Conservation (phyloP, 805 yeast species). For the Saturnispora diversa region DNA sequence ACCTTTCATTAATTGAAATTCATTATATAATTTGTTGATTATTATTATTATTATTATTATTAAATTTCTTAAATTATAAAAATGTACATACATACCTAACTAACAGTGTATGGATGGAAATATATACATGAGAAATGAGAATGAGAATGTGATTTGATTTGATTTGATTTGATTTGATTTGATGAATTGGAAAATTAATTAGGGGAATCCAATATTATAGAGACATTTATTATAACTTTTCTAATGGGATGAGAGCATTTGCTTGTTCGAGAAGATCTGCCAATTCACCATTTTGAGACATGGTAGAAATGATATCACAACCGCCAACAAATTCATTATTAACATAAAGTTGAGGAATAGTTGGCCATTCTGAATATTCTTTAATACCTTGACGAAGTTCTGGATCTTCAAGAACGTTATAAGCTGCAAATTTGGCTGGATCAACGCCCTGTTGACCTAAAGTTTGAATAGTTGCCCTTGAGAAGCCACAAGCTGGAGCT, state of each 20-base stretch:
- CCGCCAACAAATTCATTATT: slow-evolving; percentile 93
- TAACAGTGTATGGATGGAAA: not conserved
- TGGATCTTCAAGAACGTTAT: slow-evolving; percentile 88
- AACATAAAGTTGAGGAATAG: slow-evolving; percentile 93
- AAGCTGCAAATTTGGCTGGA: slow-evolving; percentile 93
- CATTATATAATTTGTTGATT: too few species aligned
- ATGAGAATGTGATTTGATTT: too few species aligned
- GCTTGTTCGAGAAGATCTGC: slow-evolving; percentile 75
- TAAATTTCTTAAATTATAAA: too few species aligned
- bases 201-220: too few species aligned
- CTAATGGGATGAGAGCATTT: slow-evolving; percentile 73
- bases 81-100: too few species aligned
- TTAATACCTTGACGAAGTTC: slow-evolving; percentile 93
- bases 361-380: slow-evolving; percentile 96
- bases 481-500: slow-evolving; percentile 95
- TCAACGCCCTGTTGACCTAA: slow-evolving; percentile 96
- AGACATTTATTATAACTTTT: slow-evolving; percentile 35
- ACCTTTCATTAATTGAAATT: too few species aligned
- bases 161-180: too few species aligned
- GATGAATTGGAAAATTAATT: too few species aligned
- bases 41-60: too few species aligned
- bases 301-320: slow-evolving; percentile 85
- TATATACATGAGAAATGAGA: not conserved
- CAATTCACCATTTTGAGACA: slow-evolving; percentile 89
- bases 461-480: slow-evolving; percentile 87